phyloP scores from a whole-genome alignment of 176 grass and related monocot genomes.

The Areca catechu region DNA sequence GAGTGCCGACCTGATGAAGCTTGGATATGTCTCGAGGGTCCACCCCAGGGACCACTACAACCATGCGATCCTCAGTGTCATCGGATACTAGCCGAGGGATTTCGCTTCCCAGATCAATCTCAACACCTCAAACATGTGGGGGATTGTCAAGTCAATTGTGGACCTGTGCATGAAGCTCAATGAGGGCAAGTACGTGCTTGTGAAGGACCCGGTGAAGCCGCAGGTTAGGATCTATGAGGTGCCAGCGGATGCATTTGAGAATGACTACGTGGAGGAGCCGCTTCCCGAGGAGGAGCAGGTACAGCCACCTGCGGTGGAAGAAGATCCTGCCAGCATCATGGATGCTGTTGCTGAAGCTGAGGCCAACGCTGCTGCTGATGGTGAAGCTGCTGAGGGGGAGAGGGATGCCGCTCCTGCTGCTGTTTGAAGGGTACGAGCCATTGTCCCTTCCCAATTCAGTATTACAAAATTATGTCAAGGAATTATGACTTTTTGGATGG shows the following conservation, averaged over 20 bases:
- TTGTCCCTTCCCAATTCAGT: too few species aligned
- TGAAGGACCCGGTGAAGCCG: conserved; percentile 3
- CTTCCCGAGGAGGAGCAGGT: conserved; percentile 12
- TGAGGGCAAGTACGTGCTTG: conserved; percentile 12
- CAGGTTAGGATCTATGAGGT: conserved; percentile 13
- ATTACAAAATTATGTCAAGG: too few species aligned
- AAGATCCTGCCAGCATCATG: neutral
- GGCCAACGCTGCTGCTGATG: neutral
- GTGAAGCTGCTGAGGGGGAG: neutral
- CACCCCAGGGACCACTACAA: conserved; percentile 6
- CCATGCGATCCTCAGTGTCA: conserved; percentile 8
- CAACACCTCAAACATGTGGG: conserved; percentile 7
- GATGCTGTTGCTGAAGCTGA: conserved; percentile 4
- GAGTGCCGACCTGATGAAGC: conserved; percentile 5
- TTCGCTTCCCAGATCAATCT: conserved; percentile 6
- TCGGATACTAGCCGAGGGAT: conserved; percentile 4
- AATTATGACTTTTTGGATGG: too few species aligned
- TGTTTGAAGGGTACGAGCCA: too few species aligned
- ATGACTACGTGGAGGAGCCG: conserved; percentile 7
- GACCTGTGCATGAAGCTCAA: conserved; percentile 15
- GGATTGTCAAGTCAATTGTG: conserved; percentile 2
- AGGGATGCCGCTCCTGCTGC: too few species aligned
- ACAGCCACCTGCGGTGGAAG: conserved; percentile 1
- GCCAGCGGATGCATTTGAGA: conserved; percentile 10
- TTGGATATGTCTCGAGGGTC: conserved; percentile 10